Percentiles rank a stretch among this genome's conserved stretches.
phyloP scores from a whole-genome alignment of 2,329 filamentous ascomycete species.

The Juglanconis oblonga region DNA sequence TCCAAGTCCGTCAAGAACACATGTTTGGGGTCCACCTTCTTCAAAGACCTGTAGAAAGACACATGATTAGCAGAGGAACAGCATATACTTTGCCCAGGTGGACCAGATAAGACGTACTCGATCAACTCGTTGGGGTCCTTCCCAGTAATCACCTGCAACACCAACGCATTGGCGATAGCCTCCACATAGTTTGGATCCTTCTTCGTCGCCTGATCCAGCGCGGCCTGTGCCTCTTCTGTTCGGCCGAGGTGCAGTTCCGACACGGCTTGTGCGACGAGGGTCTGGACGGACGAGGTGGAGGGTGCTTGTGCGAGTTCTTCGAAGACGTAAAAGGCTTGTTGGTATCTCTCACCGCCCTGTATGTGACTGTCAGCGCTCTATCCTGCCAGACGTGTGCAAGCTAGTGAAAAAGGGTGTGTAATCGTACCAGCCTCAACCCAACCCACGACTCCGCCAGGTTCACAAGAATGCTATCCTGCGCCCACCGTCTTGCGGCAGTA shows the following conservation, averaged over 20 bases:
- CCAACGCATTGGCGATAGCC: constrained; percentile 78
- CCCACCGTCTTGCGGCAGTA: constrained; percentile 81
- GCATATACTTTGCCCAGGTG: too few species aligned
- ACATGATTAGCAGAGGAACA: not conserved
- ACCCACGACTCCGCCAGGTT: constrained; percentile 97
- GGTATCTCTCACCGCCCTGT: constrained; percentile 91
- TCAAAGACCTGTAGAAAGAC: constrained; percentile 43
- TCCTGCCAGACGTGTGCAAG: not conserved
- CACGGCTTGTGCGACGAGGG: constrained; percentile 82
- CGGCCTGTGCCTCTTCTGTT: constrained; percentile 82
- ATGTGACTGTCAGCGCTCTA: not conserved
- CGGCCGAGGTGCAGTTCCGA: constrained; percentile 89
- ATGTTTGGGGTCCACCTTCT: constrained; percentile 64
- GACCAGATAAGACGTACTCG: constrained; percentile 47
- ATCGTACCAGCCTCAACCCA: constrained; percentile 74
- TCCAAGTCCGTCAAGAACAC: constrained; percentile 69
- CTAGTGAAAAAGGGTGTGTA: not conserved
- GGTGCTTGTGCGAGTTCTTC: constrained; percentile 91
- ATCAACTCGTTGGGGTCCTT: constrained; percentile 64
- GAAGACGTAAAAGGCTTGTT: constrained; percentile 95
- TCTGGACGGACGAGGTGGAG: constrained; percentile 71
- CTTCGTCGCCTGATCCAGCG: constrained; percentile 74
- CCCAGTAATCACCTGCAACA: constrained; percentile 74
- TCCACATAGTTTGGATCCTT: constrained; percentile 70
- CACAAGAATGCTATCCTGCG: constrained; percentile 88